Evolutionary conservation across 2,329 filamentous ascomycete genomes (phyloP).

Genomic region (Fusarium camptoceras): DNA sequence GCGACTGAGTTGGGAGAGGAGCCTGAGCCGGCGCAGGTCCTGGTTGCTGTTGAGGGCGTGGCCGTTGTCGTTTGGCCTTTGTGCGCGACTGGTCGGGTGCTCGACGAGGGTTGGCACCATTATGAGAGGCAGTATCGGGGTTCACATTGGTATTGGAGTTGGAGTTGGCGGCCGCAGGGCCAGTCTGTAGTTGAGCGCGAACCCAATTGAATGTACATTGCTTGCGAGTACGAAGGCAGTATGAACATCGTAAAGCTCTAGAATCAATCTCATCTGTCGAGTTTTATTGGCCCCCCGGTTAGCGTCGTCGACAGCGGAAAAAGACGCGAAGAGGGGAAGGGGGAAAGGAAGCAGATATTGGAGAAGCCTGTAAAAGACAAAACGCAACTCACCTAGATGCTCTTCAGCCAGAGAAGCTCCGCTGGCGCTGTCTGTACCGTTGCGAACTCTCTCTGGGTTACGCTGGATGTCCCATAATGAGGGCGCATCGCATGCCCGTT

Average conservation of each 20-base stretch:
- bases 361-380: neutral
- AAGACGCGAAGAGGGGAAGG: constrained; percentile 31
- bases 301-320: constrained; percentile 36
- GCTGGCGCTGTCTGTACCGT: constrained; percentile 34
- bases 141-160: constrained; percentile 19
- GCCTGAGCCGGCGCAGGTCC: constrained; percentile 41
- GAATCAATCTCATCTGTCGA: constrained; percentile 46
- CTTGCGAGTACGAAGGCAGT: constrained; percentile 46
- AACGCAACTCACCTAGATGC: constrained; percentile 42
- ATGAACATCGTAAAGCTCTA: constrained; percentile 46
- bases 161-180: constrained; percentile 32
- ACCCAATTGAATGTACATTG: constrained; percentile 48
- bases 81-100: constrained; percentile 43
- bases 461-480: constrained; percentile 48
- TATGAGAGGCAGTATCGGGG: constrained; percentile 32
- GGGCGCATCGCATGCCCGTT: constrained; percentile 47
- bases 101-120: constrained; percentile 36
- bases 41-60: constrained; percentile 40
- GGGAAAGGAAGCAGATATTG: neutral
- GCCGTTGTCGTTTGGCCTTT: constrained; percentile 46
- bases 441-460: constrained; percentile 44
- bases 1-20: constrained; percentile 39
- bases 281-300: constrained; percentile 40
- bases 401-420: constrained; percentile 45
- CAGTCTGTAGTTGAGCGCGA: constrained; percentile 45